These are phyloP conservation scores for Elaphomyces granulatus DNA, from an alignment of 495 filamentous ascomycete species.

Conservation along the genomic window DNA sequence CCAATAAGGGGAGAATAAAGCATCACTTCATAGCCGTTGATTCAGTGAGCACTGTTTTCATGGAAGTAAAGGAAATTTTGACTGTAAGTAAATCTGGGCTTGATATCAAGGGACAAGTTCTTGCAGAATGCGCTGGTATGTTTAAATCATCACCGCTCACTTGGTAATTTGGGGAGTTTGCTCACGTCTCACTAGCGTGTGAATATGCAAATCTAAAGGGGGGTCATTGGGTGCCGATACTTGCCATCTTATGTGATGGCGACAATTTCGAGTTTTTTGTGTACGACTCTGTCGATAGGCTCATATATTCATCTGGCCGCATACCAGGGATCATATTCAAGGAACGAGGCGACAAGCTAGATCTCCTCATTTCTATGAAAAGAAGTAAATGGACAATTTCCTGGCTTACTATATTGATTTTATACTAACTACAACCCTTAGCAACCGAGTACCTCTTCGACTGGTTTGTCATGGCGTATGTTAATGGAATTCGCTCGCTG, in stretches of 20 bases:
- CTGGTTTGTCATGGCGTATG: background rate
- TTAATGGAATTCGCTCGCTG: background rate
- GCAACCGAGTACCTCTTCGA: background rate
- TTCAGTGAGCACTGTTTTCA: background rate
- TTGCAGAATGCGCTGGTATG: background rate
- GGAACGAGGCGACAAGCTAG: background rate
- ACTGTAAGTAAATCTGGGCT: background rate
- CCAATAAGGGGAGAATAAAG: background rate
- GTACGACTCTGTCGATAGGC: background rate
- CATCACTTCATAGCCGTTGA: background rate
- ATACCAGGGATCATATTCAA: background rate
- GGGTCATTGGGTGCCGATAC: background rate
- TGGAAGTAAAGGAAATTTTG: background rate
- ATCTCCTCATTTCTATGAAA: background rate
- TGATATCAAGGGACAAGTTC: background rate
- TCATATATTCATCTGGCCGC: background rate
- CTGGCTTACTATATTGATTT: background rate
- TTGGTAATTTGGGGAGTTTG: too few species aligned
- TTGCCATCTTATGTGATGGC: background rate
- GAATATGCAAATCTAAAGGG: background rate
- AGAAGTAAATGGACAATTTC: background rate
- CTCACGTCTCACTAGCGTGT: too few species aligned
- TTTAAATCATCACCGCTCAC: too few species aligned
- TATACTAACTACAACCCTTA: background rate
- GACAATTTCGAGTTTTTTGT: background rate